Percentiles rank a stretch among this genome's conserved stretches.
Conservation (phyloP, 2,329 filamentous ascomycete species). For the Calonectria hawksworthii region DNA sequence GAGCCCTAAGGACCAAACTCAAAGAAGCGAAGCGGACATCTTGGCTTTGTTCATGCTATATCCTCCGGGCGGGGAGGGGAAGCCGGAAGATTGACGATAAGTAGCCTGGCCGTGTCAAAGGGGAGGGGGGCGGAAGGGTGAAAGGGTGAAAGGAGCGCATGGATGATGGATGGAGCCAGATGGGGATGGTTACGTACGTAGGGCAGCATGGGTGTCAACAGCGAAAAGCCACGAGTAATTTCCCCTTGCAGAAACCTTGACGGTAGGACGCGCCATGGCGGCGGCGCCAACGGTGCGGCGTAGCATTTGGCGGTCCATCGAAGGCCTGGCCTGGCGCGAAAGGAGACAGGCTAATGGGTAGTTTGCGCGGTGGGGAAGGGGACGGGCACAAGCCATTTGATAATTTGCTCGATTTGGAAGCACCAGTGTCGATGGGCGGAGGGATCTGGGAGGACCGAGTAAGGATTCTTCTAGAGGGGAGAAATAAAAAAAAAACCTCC, state of each 20-base stretch:
- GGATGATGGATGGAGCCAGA: background rate
- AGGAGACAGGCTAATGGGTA: conserved; percentile 4
- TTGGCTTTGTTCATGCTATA: no score
- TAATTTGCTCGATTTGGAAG: conserved; percentile 5
- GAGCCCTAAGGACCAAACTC: background rate
- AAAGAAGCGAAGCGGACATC: background rate
- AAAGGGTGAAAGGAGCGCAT: background rate
- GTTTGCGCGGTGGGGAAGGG: conserved; percentile 1
- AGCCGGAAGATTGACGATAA: background rate
- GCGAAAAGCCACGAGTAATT: conserved; percentile 31
- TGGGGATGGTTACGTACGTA: conserved; percentile 1
- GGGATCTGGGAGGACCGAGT: background rate
- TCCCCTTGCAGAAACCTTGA: conserved; percentile 47
- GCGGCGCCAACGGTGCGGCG: conserved; percentile 47
- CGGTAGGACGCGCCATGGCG: conserved; percentile 39
- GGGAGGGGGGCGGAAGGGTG: background rate
- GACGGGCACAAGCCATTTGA: background rate
- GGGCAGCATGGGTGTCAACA: conserved; percentile 9
- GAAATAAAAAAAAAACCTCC: background rate
- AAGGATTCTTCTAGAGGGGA: background rate
- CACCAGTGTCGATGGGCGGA: background rate
- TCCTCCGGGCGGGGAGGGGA: background rate
- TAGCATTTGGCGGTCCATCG: conserved; percentile 27
- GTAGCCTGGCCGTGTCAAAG: background rate
- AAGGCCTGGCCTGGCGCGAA: conserved; percentile 3